Base-by-base conservation (phyloP, 202 grass and related monocot species). In the Zizania palustris region DNA sequence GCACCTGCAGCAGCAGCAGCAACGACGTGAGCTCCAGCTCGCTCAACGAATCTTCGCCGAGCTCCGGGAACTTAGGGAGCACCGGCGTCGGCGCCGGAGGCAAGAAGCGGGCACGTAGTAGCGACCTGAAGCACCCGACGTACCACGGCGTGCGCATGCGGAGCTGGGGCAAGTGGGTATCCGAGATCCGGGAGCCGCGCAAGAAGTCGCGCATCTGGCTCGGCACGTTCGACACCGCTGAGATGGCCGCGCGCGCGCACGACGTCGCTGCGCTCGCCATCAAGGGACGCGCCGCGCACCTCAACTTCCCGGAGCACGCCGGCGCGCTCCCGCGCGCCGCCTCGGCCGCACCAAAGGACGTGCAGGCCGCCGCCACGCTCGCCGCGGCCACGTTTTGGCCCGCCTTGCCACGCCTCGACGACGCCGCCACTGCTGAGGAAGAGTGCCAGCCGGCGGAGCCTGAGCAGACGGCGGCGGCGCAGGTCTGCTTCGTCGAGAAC, bases 171-270 rank as follows among this genome's bases (percentile, higher is more conserved):
- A 94, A 95, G 83, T 98, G 95, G 95, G 95, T 98, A 53, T 98
- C 95, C 0, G 95, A 98, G 88, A 98, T 98, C 74, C 78, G 95
- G 54, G 95, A 98, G 83, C 95, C 95, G 4, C 74, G 87, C 35
- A 98, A 98, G 87, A 98, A 98, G 85, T 98, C 95, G 0, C 78
- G 95, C 64, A 98, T 98, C 87, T 98, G 95, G 95, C 91, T 98
- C 49, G 95, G 95, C 63, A 98, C 91, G 9, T 98, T 92, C 83
- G 85, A 93, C 42, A 60, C 77, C 66, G 61, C 95, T 7, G 95
- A 92, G 88, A 89, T 92, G 91, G 95, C 95, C 5, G 95, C 91
- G 44, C 91, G 91, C 13, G 95, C 95, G 40, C 95, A 95, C 75
- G 95, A 98, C 72, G 89, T 75, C 34, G 95, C 95, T 16, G 95